Evolutionary conservation across 2,329 filamentous ascomycete genomes (phyloP).

Genomic region (Aspergillus sp.): DNA sequence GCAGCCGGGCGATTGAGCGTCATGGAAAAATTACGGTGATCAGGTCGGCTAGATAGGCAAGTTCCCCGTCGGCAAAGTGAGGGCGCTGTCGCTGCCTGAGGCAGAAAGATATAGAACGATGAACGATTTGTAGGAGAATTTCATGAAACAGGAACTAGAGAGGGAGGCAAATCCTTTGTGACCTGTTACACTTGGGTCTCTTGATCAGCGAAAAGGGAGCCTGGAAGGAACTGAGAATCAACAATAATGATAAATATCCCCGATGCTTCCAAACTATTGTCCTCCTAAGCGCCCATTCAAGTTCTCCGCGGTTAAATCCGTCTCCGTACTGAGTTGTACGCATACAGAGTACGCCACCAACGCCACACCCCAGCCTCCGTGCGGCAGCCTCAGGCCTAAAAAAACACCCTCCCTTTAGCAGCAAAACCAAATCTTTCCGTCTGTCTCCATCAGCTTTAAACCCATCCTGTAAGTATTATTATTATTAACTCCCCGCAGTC

Average conservation of each 20-base stretch:
- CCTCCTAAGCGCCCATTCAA: not conserved
- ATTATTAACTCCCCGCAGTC: slow-evolving; percentile 12
- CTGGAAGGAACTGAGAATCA: too few species aligned
- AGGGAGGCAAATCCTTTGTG: too few species aligned
- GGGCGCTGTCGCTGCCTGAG: not conserved
- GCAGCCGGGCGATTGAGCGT: not conserved
- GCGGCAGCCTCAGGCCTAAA: slow-evolving; percentile 19
- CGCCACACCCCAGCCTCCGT: slow-evolving; percentile 14
- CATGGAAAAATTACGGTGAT: slow-evolving; percentile 1
- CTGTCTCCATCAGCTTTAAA: slow-evolving; percentile 21
- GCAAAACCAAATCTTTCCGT: slow-evolving; percentile 23
- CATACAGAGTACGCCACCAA: not conserved
- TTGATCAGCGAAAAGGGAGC: too few species aligned
- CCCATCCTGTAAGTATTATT: slow-evolving; percentile 7
- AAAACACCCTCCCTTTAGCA: slow-evolving; percentile 18
- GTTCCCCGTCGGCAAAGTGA: slow-evolving; percentile 1
- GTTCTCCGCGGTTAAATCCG: not conserved
- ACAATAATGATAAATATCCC: too few species aligned
- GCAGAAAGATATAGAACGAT: not conserved
- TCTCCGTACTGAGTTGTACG: slow-evolving; percentile 15
- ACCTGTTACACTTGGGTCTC: too few species aligned
- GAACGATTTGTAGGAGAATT: not conserved
- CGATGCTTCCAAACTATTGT: too few species aligned
- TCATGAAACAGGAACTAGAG: too few species aligned
- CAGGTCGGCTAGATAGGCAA: not conserved